Percentiles rank a stretch among this genome's conserved stretches.
Conservation (phyloP, 2,329 filamentous ascomycete genomes). For the Colletotrichum cereale region DNA sequence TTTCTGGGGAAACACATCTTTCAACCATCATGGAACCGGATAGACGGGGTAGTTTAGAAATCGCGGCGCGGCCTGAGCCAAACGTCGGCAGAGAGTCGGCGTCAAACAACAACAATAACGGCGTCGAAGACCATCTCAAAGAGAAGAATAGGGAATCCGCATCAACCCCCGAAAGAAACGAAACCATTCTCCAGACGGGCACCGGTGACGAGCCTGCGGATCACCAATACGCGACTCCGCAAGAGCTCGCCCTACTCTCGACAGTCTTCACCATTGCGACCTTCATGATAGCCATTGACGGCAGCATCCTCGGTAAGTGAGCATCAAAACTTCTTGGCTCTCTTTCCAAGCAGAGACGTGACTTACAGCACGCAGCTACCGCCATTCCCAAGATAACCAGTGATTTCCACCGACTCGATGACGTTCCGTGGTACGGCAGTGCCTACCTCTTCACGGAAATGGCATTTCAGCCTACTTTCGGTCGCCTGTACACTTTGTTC, state of each 20-base stretch:
- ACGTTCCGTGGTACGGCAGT: slow-evolving; percentile 68
- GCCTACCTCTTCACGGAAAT: slow-evolving; percentile 52
- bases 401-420: slow-evolving; percentile 62
- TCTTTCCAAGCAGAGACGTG: too few relatives aligned
- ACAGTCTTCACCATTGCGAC: slow-evolving; percentile 4
- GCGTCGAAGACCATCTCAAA: too few relatives aligned
- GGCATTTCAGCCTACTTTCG: slow-evolving; percentile 6
- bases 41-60: not conserved
- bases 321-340: too few relatives aligned
- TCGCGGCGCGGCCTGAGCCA: not conserved
- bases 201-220: not conserved
- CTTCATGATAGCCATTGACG: slow-evolving; percentile 14
- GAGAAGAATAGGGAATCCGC: not conserved
- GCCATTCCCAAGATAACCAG: slow-evolving; percentile 63
- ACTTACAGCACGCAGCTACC: slow-evolving; percentile 24
- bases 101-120: not conserved
- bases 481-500: slow-evolving; percentile 8
- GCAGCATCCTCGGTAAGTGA: slow-evolving; percentile 1
- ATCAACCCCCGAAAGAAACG: not conserved
- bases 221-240: not conserved
- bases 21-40: not conserved
- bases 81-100: too few relatives aligned
- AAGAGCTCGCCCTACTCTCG: slow-evolving; percentile 1
- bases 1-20: not conserved
- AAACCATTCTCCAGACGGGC: not conserved